Conservation (phyloP, 148 eudicot genomes). For the Persicaria maculosa region DNA sequence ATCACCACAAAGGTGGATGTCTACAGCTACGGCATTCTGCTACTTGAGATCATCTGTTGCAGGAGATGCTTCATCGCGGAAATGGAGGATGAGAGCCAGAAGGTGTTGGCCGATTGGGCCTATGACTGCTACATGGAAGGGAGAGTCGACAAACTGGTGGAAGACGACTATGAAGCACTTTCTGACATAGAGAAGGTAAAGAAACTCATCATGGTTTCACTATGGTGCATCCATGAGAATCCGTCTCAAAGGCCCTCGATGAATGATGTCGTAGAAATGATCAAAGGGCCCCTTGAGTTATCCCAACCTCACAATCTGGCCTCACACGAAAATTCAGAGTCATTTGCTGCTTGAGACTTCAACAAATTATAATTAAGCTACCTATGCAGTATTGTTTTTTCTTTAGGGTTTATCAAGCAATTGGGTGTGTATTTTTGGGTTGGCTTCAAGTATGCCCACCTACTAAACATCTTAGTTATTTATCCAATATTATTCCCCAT, state of each 20-base stretch:
- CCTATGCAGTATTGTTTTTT: no score
- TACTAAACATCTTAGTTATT: no score
- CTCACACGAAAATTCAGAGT: neutral
- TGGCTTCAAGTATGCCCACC: no score
- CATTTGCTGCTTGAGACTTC: no score
- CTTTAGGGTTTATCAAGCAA: no score
- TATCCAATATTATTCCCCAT: no score
- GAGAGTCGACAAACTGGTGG: neutral
- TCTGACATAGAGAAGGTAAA: neutral
- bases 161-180: constrained; percentile 17
- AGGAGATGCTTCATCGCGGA: constrained; percentile 13
- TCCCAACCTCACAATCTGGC: constrained; percentile 22
- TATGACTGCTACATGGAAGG: constrained; percentile 27
- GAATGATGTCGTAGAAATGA: constrained; percentile 26
- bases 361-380: no score
- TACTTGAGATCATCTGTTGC: constrained; percentile 18
- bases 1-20: constrained; percentile 14
- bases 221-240: constrained; percentile 46
- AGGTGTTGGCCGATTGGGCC: constrained; percentile 32
- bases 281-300: constrained; percentile 28
- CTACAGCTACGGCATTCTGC: constrained; percentile 12
- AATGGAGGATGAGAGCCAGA: constrained; percentile 7
- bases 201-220: constrained; percentile 22
- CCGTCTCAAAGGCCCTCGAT: constrained; percentile 35
- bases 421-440: no score